Evolutionary conservation across 768 basidiomycete species (phyloP).

Genomic region (Phaffia australis): DNA sequence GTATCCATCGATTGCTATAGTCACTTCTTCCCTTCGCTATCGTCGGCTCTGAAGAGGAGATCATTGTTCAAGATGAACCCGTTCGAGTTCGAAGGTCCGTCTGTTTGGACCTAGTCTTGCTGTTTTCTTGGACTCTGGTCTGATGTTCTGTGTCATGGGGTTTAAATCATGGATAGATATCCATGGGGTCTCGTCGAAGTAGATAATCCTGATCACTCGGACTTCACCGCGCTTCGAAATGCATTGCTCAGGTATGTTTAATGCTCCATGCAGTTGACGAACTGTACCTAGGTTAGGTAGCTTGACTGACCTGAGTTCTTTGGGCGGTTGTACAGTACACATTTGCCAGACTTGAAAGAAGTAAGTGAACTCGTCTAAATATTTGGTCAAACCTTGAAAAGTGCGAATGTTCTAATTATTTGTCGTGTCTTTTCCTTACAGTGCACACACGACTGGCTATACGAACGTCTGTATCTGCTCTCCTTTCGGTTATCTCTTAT

Average conservation of each 20-base stretch:
- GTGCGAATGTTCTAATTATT: no score
- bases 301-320: not conserved
- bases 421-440: no score
- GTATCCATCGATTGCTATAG: constrained; percentile 38
- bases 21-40: constrained; percentile 91
- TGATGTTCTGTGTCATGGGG: not conserved
- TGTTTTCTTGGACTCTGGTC: not conserved
- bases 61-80: constrained; percentile 80
- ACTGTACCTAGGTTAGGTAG: not conserved
- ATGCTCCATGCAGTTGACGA: not conserved
- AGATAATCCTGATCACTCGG: constrained; percentile 99
- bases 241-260: constrained; percentile 71
- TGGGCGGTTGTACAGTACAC: constrained; percentile 4
- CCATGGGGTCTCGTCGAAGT: constrained; percentile 99
- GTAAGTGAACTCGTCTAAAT: not conserved
- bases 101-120: not conserved
- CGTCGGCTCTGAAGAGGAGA: constrained; percentile 92
- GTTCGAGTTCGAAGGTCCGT: constrained; percentile 61
- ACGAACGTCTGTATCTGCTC: no score
- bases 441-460: no score
- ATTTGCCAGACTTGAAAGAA: constrained; percentile 25
- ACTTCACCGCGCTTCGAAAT: constrained; percentile 84
- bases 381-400: no score
- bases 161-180: constrained; percentile 45
- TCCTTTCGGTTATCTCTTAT: no score